Evolutionary conservation across 129 eudicot genomes (phyloP).

Genomic region (Arctium lappa): DNA sequence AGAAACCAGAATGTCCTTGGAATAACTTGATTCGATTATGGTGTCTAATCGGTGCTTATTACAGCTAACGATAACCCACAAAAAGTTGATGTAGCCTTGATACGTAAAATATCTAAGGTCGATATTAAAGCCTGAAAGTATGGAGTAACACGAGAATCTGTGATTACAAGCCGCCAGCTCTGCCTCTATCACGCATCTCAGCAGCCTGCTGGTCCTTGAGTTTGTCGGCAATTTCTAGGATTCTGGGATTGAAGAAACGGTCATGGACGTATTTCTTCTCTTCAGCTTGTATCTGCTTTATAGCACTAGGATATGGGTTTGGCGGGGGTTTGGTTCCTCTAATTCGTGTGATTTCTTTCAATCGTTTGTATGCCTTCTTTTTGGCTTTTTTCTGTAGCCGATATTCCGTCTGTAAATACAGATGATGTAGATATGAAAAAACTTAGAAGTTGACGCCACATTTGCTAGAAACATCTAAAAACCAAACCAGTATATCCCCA

Average conservation of each 20-base stretch:
- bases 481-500: background rate
- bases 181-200: constrained; percentile 44
- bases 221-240: constrained; percentile 41
- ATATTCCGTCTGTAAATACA: constrained; percentile 61
- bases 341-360: constrained; percentile 67
- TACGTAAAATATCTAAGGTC: background rate
- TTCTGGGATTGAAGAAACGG: constrained; percentile 60
- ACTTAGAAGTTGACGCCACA: background rate
- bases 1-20: background rate
- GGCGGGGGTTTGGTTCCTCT: constrained; percentile 81
- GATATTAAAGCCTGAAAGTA: background rate
- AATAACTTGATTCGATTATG: constrained; percentile 7
- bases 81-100: background rate
- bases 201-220: constrained; percentile 52
- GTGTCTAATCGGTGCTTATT: constrained; percentile 7
- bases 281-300: constrained; percentile 88
- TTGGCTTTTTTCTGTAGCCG: constrained; percentile 55
- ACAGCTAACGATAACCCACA: background rate
- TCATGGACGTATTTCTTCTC: constrained; percentile 63
- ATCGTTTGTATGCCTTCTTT: constrained; percentile 67
- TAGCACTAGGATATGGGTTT: constrained; percentile 80
- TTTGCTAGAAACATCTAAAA: background rate
- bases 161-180: constrained; percentile 27
- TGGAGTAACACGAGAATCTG: background rate
- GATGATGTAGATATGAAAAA: background rate